phyloP scores from a whole-genome alignment of 805 yeast genomes.

The Kluyveromyces wickerhamii region DNA sequence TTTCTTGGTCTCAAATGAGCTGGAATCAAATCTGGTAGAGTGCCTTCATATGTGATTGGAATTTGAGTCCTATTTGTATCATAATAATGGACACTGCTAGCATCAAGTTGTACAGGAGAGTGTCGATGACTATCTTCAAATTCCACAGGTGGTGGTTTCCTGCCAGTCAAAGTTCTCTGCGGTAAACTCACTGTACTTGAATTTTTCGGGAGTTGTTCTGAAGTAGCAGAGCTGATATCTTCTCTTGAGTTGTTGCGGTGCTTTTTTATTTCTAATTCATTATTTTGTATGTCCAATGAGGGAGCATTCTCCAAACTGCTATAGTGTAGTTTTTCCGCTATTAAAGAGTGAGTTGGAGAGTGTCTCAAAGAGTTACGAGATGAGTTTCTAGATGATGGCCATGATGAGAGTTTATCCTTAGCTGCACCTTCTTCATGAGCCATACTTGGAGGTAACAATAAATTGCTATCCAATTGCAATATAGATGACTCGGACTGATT shows the following conservation, averaged over 20 bases:
- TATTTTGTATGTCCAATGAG: too few relatives aligned
- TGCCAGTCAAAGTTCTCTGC: slow-evolving; percentile 11
- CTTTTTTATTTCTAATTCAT: too few relatives aligned
- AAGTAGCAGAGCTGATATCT: too few relatives aligned
- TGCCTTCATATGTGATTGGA: slow-evolving; percentile 19
- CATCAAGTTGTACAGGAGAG: slow-evolving; percentile 4
- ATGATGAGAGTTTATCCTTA: neutral
- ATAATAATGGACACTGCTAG: slow-evolving; percentile 8
- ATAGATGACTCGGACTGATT: neutral
- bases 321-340: too few relatives aligned
- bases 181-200: too few relatives aligned
- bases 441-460: neutral
- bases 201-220: too few relatives aligned
- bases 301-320: too few relatives aligned
- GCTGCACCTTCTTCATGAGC: neutral
- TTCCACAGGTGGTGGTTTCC: slow-evolving; percentile 14
- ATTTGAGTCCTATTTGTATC: slow-evolving; percentile 5
- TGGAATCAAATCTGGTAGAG: slow-evolving; percentile 23
- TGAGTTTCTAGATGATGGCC: slow-evolving; percentile 2
- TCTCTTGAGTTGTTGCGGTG: too few relatives aligned
- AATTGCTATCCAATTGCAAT: neutral
- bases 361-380: neutral
- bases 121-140: too few relatives aligned
- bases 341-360: slow-evolving; percentile 1
- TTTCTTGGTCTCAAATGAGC: slow-evolving; percentile 16